Conservation (phyloP, 2,329 filamentous ascomycete genomes). For the Aciculosporium take region DNA sequence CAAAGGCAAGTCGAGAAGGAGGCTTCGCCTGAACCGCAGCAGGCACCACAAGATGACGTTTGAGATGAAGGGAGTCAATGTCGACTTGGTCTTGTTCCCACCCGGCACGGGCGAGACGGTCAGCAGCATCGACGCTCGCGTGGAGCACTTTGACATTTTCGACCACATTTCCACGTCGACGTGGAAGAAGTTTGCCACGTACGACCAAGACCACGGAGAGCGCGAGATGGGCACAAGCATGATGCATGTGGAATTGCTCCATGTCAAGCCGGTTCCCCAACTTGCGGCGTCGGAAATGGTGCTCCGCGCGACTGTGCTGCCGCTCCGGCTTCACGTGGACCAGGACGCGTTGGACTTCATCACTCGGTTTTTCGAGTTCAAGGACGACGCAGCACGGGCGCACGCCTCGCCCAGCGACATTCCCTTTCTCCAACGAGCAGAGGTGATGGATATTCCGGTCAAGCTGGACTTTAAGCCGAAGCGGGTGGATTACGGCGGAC, state of each 20-base stretch:
- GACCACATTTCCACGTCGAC: constrained; percentile 91
- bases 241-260: constrained; percentile 78
- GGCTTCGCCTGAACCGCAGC: constrained; percentile 66
- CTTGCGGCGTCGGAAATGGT: constrained; percentile 84
- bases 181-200: constrained; percentile 96
- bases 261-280: constrained; percentile 71
- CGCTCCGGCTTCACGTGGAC: constrained; percentile 83
- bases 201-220: constrained; percentile 75
- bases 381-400: constrained; percentile 52
- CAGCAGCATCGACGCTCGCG: constrained; percentile 71
- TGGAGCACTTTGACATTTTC: constrained; percentile 77
- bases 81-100: constrained; percentile 70
- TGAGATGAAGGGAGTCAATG: constrained; percentile 71
- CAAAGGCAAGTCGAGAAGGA: constrained; percentile 34
- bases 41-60: constrained; percentile 92
- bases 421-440: constrained; percentile 79
- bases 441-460: constrained; percentile 70
- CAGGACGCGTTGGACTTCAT: constrained; percentile 97
- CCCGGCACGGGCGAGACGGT: constrained; percentile 66
- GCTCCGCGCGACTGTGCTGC: constrained; percentile 63
- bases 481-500: constrained; percentile 84
- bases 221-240: constrained; percentile 78
- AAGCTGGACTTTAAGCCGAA: constrained; percentile 95
- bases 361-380: constrained; percentile 95
- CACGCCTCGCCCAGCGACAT: constrained; percentile 52